Conservation (phyloP, 768 basidiomycete species). For the Lentinula sp. region DNA sequence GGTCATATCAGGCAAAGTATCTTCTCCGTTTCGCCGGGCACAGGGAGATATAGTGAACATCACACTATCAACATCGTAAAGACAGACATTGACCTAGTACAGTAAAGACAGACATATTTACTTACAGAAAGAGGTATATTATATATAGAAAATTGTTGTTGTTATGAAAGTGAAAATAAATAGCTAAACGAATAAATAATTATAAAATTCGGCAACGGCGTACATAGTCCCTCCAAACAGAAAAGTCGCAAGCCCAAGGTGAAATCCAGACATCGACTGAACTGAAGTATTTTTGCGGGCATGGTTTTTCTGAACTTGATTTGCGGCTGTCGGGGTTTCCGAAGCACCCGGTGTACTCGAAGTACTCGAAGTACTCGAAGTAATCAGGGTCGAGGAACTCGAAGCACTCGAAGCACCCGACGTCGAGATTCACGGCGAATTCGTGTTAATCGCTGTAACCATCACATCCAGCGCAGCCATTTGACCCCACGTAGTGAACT, state of each 20-base stretch:
- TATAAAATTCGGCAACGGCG: too few species aligned
- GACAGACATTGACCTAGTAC: neutral
- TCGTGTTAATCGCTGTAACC: neutral
- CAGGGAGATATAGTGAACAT: neutral
- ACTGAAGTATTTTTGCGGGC: too few species aligned
- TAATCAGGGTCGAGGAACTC: neutral
- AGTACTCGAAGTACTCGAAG: too few species aligned
- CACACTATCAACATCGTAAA: neutral
- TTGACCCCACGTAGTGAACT: slow-evolving; percentile 45
- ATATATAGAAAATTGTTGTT: too few species aligned
- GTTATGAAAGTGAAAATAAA: too few species aligned
- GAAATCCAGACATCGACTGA: too few species aligned
- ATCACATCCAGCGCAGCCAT: slow-evolving; percentile 40
- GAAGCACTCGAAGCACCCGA: neutral
- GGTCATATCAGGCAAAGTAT: too few species aligned
- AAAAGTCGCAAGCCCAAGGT: too few species aligned
- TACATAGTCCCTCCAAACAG: too few species aligned
- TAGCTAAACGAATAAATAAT: too few species aligned
- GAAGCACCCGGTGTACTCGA: neutral
- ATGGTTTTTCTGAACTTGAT: neutral
- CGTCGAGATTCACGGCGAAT: neutral
- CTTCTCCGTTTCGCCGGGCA: too few species aligned
- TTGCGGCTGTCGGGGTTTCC: too few species aligned
- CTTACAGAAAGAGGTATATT: neutral
- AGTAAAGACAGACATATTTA: neutral